Percentiles rank a stretch among this genome's conserved stretches.
Conservation (phyloP, 345 rosid species). For the Eucalyptus urophylla region DNA sequence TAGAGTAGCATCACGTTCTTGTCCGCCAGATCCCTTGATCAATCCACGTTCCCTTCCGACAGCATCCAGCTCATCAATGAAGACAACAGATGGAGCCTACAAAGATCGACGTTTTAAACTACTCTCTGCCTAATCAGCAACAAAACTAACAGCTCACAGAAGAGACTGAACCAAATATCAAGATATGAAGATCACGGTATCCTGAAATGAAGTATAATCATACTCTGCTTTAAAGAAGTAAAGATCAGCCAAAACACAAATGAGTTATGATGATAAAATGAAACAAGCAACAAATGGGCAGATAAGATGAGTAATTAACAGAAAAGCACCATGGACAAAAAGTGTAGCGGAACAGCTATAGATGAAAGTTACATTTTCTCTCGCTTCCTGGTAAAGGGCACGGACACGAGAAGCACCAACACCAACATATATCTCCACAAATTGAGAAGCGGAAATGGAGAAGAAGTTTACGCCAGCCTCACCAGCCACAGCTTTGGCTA, state of each 20-base stretch:
- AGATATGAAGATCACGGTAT: background rate
- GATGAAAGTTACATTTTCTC: slow-evolving; percentile 43
- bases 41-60: slow-evolving; percentile 97
- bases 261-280: background rate
- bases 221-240: background rate
- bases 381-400: slow-evolving; percentile 89
- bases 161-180: background rate
- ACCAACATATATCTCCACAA: slow-evolving; percentile 94
- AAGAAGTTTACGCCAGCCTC: slow-evolving; percentile 97
- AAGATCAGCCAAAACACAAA: background rate
- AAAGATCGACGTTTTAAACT: background rate
- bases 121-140: background rate
- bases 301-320: background rate
- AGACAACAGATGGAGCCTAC: slow-evolving; percentile 89
- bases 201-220: background rate
- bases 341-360: background rate
- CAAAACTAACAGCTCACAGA: background rate
- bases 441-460: slow-evolving; percentile 95
- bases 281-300: background rate
- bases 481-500: slow-evolving; percentile 98
- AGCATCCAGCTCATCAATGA: slow-evolving; percentile 93
- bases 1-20: slow-evolving; percentile 96
- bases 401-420: slow-evolving; percentile 96
- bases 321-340: background rate
- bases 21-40: slow-evolving; percentile 94